Evolutionary conservation across 1,139 yeast species (phyloP).

Genomic region (Geotrichum histeridarum): DNA sequence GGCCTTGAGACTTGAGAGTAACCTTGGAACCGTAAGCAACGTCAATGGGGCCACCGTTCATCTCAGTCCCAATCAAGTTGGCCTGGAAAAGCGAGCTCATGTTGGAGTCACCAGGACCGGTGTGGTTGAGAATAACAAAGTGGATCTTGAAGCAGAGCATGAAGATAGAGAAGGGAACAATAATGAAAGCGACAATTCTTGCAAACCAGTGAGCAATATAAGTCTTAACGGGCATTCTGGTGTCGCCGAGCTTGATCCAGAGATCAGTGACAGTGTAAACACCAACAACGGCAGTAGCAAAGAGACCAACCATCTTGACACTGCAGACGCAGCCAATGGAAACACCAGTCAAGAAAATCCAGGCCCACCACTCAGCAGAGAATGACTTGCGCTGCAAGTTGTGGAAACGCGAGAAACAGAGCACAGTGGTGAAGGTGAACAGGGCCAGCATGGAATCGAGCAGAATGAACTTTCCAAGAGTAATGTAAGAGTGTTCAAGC

Average conservation of each 20-base stretch:
- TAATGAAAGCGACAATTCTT: conserved; percentile 61
- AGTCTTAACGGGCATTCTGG: conserved; percentile 38
- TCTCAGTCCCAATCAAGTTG: conserved; percentile 70
- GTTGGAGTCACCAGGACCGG: conserved; percentile 95
- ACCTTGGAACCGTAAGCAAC: conserved; percentile 72
- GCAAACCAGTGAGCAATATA: conserved; percentile 67
- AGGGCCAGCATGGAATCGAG: conserved; percentile 94
- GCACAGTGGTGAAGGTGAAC: conserved; percentile 82
- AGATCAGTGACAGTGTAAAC: conserved; percentile 76
- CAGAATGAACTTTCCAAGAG: conserved; percentile 85
- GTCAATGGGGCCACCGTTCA: conserved; percentile 86
- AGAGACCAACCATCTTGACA: conserved; percentile 94
- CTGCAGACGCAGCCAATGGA: conserved; percentile 82
- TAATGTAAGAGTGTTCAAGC: conserved; percentile 79
- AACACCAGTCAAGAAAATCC: conserved; percentile 73
- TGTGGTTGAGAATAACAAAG: conserved; percentile 62
- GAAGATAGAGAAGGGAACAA: conserved; percentile 71
- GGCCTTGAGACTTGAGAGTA: conserved; percentile 84
- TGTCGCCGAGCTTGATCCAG: conserved; percentile 56
- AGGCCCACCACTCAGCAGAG: conserved; percentile 86
- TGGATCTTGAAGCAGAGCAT: conserved; percentile 72
- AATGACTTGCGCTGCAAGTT: conserved; percentile 61
- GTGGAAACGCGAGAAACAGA: conserved; percentile 74
- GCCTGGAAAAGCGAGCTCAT: conserved; percentile 98
- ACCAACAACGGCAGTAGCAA: conserved; percentile 79